A percentile compares a stretch with the other conserved stretches of the same genome.
Evolutionary conservation across 2,329 filamentous ascomycete species (phyloP).

Genomic region (Mycosphaerella arachidis): DNA sequence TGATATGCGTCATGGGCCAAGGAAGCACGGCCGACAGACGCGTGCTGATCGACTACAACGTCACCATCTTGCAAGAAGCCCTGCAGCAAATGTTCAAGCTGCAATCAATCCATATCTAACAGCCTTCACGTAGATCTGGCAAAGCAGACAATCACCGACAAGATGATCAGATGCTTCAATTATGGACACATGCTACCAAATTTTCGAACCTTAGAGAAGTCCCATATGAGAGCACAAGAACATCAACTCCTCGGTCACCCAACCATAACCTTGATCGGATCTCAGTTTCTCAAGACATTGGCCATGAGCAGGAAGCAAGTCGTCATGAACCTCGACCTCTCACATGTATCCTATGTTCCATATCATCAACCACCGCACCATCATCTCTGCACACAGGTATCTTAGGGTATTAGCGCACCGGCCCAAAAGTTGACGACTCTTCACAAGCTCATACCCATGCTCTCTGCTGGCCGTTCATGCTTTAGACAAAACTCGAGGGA

Average conservation of each 20-base stretch:
- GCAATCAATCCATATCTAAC: constrained; percentile 6
- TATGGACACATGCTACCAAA: background rate
- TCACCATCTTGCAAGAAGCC: constrained; percentile 74
- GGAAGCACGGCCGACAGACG: constrained; percentile 77
- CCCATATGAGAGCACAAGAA: background rate
- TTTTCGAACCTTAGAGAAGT: background rate
- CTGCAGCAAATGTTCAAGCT: constrained; percentile 66
- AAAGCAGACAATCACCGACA: background rate
- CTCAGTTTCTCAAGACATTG: background rate
- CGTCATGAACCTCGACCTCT: background rate
- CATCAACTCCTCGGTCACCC: background rate
- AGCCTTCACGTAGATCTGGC: too few relatives aligned
- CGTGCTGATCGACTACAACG: constrained; percentile 80
- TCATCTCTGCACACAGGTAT: background rate
- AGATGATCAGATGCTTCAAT: background rate
- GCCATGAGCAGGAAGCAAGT: background rate
- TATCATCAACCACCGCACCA: background rate
- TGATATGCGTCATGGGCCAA: constrained; percentile 83
- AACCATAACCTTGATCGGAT: background rate
- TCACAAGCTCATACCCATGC: background rate
- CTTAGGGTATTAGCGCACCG: background rate
- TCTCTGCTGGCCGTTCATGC: background rate
- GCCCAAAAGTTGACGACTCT: background rate
- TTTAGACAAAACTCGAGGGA: background rate
- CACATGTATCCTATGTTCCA: background rate